Evolutionary conservation across 176 grass and related monocot genomes (phyloP).

Genomic region (Musa itinerans): DNA sequence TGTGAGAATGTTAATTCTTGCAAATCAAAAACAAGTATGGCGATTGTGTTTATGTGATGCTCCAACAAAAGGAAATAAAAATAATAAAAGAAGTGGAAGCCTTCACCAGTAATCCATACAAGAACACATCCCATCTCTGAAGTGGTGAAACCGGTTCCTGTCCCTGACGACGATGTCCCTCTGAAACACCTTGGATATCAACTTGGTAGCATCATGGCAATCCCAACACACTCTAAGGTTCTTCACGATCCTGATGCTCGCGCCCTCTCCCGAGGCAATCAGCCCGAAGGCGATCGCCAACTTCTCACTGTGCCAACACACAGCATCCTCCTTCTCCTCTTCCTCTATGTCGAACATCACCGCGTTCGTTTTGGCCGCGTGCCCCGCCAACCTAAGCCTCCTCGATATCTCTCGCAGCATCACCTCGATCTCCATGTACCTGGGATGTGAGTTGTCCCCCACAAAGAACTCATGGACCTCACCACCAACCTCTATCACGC

Average conservation of each 20-base stretch:
- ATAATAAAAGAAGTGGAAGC: no score
- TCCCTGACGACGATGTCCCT: slow-evolving; percentile 77
- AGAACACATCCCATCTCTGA: slow-evolving; percentile 63
- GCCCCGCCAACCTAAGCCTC: slow-evolving; percentile 47
- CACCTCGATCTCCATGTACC: slow-evolving; percentile 46
- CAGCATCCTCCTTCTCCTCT: slow-evolving; percentile 65
- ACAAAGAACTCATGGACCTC: slow-evolving; percentile 56
- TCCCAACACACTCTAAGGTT: slow-evolving; percentile 63
- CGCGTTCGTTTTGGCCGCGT: slow-evolving; percentile 45
- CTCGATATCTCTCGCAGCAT: slow-evolving; percentile 47
- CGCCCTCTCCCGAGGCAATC: slow-evolving; percentile 31
- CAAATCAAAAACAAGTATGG: no score
- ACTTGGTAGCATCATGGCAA: slow-evolving; percentile 62
- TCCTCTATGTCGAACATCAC: slow-evolving; percentile 72
- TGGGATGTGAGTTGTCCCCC: slow-evolving; percentile 40
- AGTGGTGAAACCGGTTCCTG: slow-evolving; percentile 83
- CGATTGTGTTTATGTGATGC: no score
- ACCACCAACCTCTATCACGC: slow-evolving; percentile 45
- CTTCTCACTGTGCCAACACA: slow-evolving; percentile 65
- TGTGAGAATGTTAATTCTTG: no score
- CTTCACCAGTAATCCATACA: slow-evolving; percentile 67
- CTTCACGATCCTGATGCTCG: slow-evolving; percentile 54
- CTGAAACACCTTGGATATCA: slow-evolving; percentile 53
- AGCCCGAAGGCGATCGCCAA: slow-evolving; percentile 56
- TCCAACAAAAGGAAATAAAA: no score